Base-by-base conservation (phyloP, 306 rosid species). In the Rubus idaeus region DNA sequence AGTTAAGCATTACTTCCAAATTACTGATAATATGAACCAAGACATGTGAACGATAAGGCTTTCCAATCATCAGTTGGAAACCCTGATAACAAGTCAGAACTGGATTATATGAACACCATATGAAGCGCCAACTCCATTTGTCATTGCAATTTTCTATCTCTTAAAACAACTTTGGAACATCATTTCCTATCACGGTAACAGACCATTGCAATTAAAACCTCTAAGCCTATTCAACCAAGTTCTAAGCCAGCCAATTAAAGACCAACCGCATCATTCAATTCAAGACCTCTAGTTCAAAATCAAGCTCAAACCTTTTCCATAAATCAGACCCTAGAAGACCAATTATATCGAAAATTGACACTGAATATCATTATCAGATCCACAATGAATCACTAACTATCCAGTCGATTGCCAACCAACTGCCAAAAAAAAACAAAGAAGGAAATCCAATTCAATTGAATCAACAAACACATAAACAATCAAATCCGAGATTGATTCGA, bases 231-330 rank as follows among this genome's bases (percentile, higher is more conserved):
- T 78, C 56, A 52, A 55, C 67, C 5, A 18, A 67, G 44, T 5
- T 14, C 26, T 58, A 68, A 11, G 30, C 20, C 60, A 78, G 63
- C 55, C 65, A 41, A 66, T 77, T 23, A 21, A 65, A 46, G 52
- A 40, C 40, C 47, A 63, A 20, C 69, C 40, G 10, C 20, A 41
- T 47, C 8, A 71, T 44, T 11, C 20, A 17, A n/a, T 11, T 6
- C 56, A 66, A 64, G 5, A 65, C 53, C 67, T 70, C 62, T 8
- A 74, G 8, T 67, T 67, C 45, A n/a, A 49, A 13, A 8, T 17
- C 45, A 65, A 79, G 47, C 68, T 41, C 63, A 73, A 35, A 50
- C 21, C 57, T 66, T 58, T 41, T 37, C 47, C 39, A 56, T 10
- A n/a, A 58, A 35, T 5, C 20, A 41, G 23, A 63, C 35, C 7